A percentile compares a stretch with the other conserved stretches of the same genome.
These are phyloP conservation scores for Ascochyta lentis DNA, from an alignment of 2,329 filamentous ascomycete genomes.

Conservation along the genomic window DNA sequence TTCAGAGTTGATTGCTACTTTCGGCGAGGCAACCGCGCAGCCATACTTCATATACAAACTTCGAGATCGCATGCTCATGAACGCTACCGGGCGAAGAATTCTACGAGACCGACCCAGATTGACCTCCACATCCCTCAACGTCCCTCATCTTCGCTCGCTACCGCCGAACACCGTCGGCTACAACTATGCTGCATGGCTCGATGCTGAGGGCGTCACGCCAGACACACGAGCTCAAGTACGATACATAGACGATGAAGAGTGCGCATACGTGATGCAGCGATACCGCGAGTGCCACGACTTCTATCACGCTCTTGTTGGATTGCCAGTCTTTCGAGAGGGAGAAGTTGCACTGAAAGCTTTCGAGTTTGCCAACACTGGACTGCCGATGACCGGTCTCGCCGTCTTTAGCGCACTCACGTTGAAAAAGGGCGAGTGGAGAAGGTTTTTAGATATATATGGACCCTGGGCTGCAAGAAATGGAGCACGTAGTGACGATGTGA, in stretches of 20 bases:
- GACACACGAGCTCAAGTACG: slow-evolving; percentile 83
- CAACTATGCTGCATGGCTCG: slow-evolving; percentile 88
- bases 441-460: slow-evolving; percentile 77
- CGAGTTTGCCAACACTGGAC: slow-evolving; percentile 90
- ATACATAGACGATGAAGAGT: slow-evolving; percentile 94
- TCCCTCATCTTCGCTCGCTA: slow-evolving; percentile 74
- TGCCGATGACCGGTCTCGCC: slow-evolving; percentile 94
- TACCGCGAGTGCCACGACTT: slow-evolving; percentile 98
- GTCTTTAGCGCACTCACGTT: slow-evolving; percentile 73
- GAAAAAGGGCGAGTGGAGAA: slow-evolving; percentile 67
- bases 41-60: slow-evolving; percentile 95
- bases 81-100: slow-evolving; percentile 86
- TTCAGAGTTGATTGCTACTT: slow-evolving; percentile 85
- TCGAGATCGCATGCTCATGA: slow-evolving; percentile 86
- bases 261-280: slow-evolving; percentile 97
- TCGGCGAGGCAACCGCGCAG: slow-evolving; percentile 93
- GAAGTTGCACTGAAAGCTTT: slow-evolving; percentile 98
- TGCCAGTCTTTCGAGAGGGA: slow-evolving; percentile 92
- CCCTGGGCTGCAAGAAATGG: slow-evolving; percentile 94
- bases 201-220: slow-evolving; percentile 89
- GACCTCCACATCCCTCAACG: slow-evolving; percentile 72
- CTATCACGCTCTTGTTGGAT: slow-evolving; percentile 90
- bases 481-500: slow-evolving; percentile 75
- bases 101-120: slow-evolving; percentile 89
- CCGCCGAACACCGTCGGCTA: slow-evolving; percentile 78